A percentile compares a stretch with the other conserved stretches of the same genome.
These are phyloP conservation scores for Cornus suecica DNA, from an alignment of 148 eudicot species.

Conservation along the genomic window DNA sequence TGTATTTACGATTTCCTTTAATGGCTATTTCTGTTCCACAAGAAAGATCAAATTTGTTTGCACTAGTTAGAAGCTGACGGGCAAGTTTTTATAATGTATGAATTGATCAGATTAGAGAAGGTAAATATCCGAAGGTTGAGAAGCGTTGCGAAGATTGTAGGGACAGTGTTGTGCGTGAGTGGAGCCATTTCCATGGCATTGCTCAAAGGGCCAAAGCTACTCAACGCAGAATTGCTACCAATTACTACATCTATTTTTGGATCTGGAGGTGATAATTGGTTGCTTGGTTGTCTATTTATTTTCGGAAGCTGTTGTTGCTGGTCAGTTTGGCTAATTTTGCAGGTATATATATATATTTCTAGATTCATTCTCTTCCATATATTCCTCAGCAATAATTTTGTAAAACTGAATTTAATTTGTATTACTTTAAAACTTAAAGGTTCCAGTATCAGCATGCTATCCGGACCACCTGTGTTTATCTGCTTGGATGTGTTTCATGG, in stretches of 20 bases:
- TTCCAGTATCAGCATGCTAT: constrained; percentile 38
- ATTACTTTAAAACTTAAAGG: constrained; percentile 28
- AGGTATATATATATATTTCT: constrained; percentile 34
- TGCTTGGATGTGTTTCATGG: constrained; percentile 72
- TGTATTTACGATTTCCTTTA: no score
- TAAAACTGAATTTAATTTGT: not conserved
- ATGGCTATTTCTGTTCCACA: no score
- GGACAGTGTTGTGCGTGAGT: constrained; percentile 58
- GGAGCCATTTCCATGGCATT: constrained; percentile 69
- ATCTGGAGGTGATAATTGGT: constrained; percentile 40
- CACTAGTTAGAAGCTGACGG: no score
- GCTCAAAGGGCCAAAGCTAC: constrained; percentile 67
- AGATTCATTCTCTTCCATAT: not conserved
- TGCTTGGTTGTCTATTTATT: constrained; percentile 65
- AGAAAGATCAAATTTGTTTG: no score
- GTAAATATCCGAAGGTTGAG: constrained; percentile 51
- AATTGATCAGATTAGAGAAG: constrained; percentile 49
- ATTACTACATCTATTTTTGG: constrained; percentile 24
- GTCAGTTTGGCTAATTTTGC: constrained; percentile 83
- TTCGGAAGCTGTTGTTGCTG: constrained; percentile 58
- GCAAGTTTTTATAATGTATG: not conserved
- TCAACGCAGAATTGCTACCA: constrained; percentile 36
- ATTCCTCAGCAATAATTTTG: not conserved
- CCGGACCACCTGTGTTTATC: constrained; percentile 68
- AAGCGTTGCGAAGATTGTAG: constrained; percentile 63